Conservation (phyloP, 2,329 filamentous ascomycete species). For the Colletotrichum gigasporum region DNA sequence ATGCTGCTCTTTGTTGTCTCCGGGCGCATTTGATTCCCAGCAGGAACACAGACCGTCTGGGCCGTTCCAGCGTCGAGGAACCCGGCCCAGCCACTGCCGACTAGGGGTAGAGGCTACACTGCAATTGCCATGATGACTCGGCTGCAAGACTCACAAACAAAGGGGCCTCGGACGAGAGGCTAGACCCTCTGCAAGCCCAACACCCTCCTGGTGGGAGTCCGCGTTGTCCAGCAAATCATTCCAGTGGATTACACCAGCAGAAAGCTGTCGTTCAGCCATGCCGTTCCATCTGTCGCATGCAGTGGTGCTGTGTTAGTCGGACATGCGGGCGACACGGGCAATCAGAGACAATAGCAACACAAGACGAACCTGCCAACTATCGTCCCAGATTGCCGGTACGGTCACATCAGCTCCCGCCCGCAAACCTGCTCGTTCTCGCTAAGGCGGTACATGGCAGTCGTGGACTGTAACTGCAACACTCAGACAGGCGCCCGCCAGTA, state of each 20-base stretch:
- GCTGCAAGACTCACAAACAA: not conserved
- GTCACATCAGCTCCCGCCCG: slow-evolving; percentile 15
- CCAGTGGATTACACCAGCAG: not conserved
- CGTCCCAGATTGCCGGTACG: slow-evolving; percentile 28
- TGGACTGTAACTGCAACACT: not conserved
- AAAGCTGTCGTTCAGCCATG: not conserved
- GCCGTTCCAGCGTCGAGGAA: not conserved
- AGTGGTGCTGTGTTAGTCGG: not conserved
- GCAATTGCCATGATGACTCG: not conserved
- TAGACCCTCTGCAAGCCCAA: not conserved
- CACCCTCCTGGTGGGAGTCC: not conserved
- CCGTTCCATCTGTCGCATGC: not conserved
- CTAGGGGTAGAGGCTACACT: not conserved
- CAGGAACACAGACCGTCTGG: not conserved
- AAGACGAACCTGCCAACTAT: slow-evolving; percentile 23
- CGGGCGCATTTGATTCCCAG: not conserved
- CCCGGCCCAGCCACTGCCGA: not conserved
- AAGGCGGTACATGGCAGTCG: slow-evolving; percentile 18
- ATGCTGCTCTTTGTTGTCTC: not conserved
- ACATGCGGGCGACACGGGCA: slow-evolving; percentile 9
- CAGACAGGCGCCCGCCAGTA: not conserved
- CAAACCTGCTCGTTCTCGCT: slow-evolving; percentile 12
- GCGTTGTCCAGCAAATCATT: not conserved
- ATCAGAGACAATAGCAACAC: slow-evolving; percentile 14
- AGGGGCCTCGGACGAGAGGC: not conserved